A percentile compares a stretch with the other conserved stretches of the same genome.
phyloP scores from a whole-genome alignment of 345 rosid genomes.

The Clarkia xantiana region DNA sequence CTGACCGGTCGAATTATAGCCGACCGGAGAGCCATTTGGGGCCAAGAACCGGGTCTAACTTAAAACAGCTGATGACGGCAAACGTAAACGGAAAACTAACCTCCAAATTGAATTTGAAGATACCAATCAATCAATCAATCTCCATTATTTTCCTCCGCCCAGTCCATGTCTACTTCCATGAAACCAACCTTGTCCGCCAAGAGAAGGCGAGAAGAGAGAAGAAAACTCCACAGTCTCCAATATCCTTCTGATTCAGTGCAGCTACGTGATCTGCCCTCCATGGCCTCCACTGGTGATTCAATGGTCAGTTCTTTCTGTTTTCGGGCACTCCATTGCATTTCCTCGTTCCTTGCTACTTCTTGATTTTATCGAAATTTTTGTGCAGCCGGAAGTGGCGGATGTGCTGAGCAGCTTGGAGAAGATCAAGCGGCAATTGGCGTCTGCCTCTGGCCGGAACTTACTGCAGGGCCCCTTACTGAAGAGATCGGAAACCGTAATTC shows the following conservation, averaged over 20 bases:
- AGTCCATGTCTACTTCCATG: no score
- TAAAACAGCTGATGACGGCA: no score
- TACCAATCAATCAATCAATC: no score
- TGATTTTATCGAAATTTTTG: not conserved
- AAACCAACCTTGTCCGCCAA: no score
- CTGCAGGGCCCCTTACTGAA: conserved; percentile 95
- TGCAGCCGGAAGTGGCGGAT: conserved; percentile 37
- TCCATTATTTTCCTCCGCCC: no score
- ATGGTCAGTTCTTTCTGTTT: conserved; percentile 30
- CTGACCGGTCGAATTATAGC: no score
- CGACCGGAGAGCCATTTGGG: no score
- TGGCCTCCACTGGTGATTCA: conserved; percentile 86
- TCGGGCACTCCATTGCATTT: not conserved
- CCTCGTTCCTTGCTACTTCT: not conserved
- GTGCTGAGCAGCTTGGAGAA: conserved; percentile 78
- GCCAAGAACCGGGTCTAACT: no score
- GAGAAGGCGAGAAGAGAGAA: no score
- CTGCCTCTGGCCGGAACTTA: conserved; percentile 78
- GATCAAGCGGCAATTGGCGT: conserved; percentile 91
- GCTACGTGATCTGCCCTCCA: conserved; percentile 17
- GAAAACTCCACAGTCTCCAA: no score
- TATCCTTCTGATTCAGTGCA: not conserved
- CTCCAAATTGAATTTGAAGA: no score
- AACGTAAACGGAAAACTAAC: no score
- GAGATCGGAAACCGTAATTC: conserved; percentile 72